Evolutionary conservation across 208 protist genomes (phyloP).

Genomic region (Kentomonas sorsogonicus): DNA sequence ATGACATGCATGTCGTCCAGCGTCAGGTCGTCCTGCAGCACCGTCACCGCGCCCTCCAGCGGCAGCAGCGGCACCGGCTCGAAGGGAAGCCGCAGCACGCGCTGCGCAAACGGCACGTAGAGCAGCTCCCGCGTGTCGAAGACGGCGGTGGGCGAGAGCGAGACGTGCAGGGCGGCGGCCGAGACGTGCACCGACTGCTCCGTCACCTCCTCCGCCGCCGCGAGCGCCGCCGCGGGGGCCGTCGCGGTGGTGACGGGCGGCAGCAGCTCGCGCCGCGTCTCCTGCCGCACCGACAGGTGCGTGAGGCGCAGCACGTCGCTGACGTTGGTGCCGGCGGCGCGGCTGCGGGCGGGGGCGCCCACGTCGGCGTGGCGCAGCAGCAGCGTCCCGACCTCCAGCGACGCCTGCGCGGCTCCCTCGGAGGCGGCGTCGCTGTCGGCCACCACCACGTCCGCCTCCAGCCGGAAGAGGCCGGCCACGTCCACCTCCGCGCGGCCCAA

Average conservation of each 20-base stretch:
- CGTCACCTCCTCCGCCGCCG: conserved; percentile 34
- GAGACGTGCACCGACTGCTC: conserved; percentile 23
- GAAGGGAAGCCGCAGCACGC: conserved; percentile 59
- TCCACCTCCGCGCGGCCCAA: conserved; percentile 30
- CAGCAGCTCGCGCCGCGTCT: too few relatives aligned
- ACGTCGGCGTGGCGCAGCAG: conserved; percentile 8
- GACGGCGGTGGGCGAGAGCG: conserved; percentile 62
- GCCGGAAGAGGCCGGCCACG: conserved; percentile 30
- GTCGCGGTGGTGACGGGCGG: too few relatives aligned
- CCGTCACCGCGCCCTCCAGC: conserved; percentile 40
- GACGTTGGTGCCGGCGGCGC: conserved; percentile 12
- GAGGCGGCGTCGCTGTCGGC: too few relatives aligned
- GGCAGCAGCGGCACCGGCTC: conserved; percentile 51
- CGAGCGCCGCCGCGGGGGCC: too few relatives aligned
- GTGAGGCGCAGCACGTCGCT: too few relatives aligned
- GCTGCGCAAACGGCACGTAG: conserved; percentile 72
- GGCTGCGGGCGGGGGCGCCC: conserved; percentile 11
- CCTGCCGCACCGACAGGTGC: neutral
- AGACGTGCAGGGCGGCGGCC: conserved; percentile 13
- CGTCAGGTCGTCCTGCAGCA: conserved; percentile 41
- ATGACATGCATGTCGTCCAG: conserved; percentile 74
- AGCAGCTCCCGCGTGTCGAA: conserved; percentile 70
- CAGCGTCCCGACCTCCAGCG: too few relatives aligned
- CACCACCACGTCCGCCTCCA: conserved; percentile 21
- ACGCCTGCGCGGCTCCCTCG: too few relatives aligned